Percentiles rank a stretch among this genome's conserved stretches.
phyloP scores from a whole-genome alignment of 768 basidiomycete genomes.

The Cyclocybe aegerita region DNA sequence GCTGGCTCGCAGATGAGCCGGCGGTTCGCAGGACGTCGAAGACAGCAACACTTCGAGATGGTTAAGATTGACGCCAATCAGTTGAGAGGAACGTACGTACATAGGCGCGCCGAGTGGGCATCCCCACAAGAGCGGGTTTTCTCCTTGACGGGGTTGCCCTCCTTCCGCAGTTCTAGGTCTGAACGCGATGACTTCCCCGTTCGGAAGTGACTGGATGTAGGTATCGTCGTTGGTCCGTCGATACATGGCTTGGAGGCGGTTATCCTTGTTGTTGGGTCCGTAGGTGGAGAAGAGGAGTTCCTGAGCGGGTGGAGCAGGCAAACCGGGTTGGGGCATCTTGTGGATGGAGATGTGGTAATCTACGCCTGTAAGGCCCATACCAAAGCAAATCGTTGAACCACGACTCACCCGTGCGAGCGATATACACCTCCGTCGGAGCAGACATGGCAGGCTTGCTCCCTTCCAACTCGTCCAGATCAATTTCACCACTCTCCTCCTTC shows the following conservation, averaged over 20 bases:
- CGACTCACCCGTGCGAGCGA: slow-evolving; percentile 48
- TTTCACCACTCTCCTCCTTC: slow-evolving; percentile 46
- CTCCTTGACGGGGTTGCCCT: slow-evolving; percentile 13
- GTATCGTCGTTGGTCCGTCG: slow-evolving; percentile 72
- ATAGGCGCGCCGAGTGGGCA: slow-evolving; percentile 62
- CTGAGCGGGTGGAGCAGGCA: slow-evolving; percentile 52
- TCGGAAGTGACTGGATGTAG: slow-evolving; percentile 81
- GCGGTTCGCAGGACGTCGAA: slow-evolving; percentile 67
- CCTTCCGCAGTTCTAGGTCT: slow-evolving; percentile 26
- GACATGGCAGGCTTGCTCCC: slow-evolving; percentile 37
- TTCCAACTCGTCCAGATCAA: slow-evolving; percentile 44
- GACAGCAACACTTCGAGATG: slow-evolving; percentile 64
- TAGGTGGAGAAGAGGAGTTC: slow-evolving; percentile 90
- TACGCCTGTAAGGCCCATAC: slow-evolving; percentile 25
- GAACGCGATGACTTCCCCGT: slow-evolving; percentile 79
- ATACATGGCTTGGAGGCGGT: slow-evolving; percentile 69
- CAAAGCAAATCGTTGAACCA: not conserved
- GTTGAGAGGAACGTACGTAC: slow-evolving; percentile 39
- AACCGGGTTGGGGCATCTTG: slow-evolving; percentile 42
- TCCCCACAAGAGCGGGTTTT: slow-evolving; percentile 51
- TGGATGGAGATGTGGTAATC: slow-evolving; percentile 91
- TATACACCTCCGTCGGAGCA: slow-evolving; percentile 46
- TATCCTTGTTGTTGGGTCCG: slow-evolving; percentile 89
- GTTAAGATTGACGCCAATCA: not conserved
- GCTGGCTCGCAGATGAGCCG: slow-evolving; percentile 21